Evolutionary conservation across 1,284 basidiomycete species (phyloP).

Genomic region (Mycosarcoma mackinlayi): DNA sequence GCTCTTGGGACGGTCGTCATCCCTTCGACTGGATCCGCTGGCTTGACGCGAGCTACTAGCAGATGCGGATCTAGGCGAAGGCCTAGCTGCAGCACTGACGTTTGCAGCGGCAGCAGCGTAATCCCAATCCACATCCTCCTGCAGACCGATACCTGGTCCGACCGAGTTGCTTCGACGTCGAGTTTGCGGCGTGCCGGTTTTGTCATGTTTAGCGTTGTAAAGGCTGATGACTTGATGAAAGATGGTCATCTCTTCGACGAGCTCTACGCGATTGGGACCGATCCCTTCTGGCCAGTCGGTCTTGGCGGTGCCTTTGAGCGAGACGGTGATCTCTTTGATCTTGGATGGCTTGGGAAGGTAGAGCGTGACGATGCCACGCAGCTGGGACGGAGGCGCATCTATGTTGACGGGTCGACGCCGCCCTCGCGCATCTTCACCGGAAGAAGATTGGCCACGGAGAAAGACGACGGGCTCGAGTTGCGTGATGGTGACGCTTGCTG

Average conservation of each 20-base stretch:
- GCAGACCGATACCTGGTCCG: constrained; percentile 76
- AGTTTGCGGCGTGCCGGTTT: constrained; percentile 1
- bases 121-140: constrained; percentile 70
- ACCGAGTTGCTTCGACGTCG: constrained; percentile 76
- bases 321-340: constrained; percentile 85
- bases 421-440: constrained; percentile 54
- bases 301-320: constrained; percentile 77
- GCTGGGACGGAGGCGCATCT: constrained; percentile 77
- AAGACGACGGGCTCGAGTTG: constrained; percentile 66
- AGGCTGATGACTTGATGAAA: constrained; percentile 80
- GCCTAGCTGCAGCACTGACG: background rate
- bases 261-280: constrained; percentile 81
- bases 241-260: constrained; percentile 82
- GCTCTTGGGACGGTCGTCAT: constrained; percentile 26
- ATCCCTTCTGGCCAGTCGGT: constrained; percentile 88
- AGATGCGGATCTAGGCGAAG: constrained; percentile 7
- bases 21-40: constrained; percentile 6
- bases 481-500: constrained; percentile 47
- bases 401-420: constrained; percentile 50
- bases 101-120: constrained; percentile 41
- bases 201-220: constrained; percentile 71
- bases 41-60: constrained; percentile 8
- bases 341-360: constrained; percentile 83
- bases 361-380: constrained; percentile 87
- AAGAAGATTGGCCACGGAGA: constrained; percentile 58